A percentile compares a stretch with the other conserved stretches of the same genome.
Evolutionary conservation across 768 basidiomycete genomes (phyloP).

Genomic region (Boletus tylopilopsis): DNA sequence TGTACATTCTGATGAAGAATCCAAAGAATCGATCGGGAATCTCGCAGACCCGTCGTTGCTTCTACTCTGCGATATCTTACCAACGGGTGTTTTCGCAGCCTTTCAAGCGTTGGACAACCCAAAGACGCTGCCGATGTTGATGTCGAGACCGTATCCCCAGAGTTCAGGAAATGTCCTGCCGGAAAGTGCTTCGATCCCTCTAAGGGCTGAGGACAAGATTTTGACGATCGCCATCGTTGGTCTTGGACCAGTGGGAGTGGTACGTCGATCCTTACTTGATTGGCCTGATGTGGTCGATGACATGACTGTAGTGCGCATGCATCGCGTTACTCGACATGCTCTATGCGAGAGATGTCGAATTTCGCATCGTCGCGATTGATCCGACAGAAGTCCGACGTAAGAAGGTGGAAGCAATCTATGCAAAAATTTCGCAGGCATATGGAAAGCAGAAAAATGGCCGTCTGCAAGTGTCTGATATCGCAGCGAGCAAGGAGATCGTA

Average conservation of each 20-base stretch:
- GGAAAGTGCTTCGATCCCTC: slow-evolving; percentile 13
- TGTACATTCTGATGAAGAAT: slow-evolving; percentile 20
- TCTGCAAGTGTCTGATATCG: slow-evolving; percentile 49
- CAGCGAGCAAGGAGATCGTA: slow-evolving; percentile 48
- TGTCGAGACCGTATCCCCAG: slow-evolving; percentile 56
- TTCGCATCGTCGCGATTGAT: slow-evolving; percentile 63
- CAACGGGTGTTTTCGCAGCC: slow-evolving; percentile 76
- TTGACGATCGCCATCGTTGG: slow-evolving; percentile 68
- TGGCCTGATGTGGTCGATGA: not conserved
- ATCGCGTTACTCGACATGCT: slow-evolving; percentile 64
- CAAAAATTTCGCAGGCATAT: slow-evolving; percentile 44
- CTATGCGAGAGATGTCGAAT: slow-evolving; percentile 40
- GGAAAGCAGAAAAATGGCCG: slow-evolving; percentile 30
- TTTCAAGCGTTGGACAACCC: slow-evolving; percentile 70
- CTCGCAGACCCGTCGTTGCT: slow-evolving; percentile 65
- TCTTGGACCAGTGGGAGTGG: slow-evolving; percentile 75
- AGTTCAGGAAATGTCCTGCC: slow-evolving; percentile 11
- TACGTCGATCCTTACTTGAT: slow-evolving; percentile 22
- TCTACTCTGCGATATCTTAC: slow-evolving; percentile 73
- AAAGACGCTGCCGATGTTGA: slow-evolving; percentile 59
- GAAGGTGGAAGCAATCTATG: slow-evolving; percentile 58
- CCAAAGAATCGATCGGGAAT: slow-evolving; percentile 35
- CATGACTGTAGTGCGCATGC: slow-evolving; percentile 46
- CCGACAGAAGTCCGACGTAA: slow-evolving; percentile 51
- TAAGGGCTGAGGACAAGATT: slow-evolving; percentile 45